Percentiles rank a stretch among this genome's conserved stretches.
phyloP scores from a whole-genome alignment of 2,329 filamentous ascomycete genomes.

The Diaporthe longicolla region DNA sequence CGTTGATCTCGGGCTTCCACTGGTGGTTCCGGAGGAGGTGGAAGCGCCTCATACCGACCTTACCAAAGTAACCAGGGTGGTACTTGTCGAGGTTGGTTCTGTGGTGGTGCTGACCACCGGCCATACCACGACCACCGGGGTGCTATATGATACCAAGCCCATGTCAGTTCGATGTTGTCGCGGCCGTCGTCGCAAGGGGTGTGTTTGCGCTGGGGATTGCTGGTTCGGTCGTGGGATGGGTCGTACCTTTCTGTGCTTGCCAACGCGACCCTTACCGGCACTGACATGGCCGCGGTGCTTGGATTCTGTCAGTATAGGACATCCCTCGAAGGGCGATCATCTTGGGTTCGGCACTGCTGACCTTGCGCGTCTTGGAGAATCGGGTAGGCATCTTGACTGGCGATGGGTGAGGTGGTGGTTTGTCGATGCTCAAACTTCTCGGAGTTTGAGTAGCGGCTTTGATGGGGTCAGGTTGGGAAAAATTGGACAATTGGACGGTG shows the following conservation, averaged over 20 bases:
- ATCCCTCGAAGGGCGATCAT: neutral
- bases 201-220: neutral
- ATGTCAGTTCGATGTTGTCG: slow-evolving; percentile 2
- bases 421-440: slow-evolving; percentile 41
- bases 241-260: slow-evolving; percentile 91
- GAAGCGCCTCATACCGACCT: slow-evolving; percentile 96
- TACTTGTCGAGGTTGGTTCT: slow-evolving; percentile 88
- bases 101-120: slow-evolving; percentile 99
- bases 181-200: neutral
- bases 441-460: slow-evolving; percentile 27
- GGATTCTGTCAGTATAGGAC: slow-evolving; percentile 50
- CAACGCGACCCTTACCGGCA: slow-evolving; percentile 97
- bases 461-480: slow-evolving; percentile 35
- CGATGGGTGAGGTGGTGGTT: slow-evolving; percentile 41
- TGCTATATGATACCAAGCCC: slow-evolving; percentile 54
- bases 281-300: slow-evolving; percentile 95
- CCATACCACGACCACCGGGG: slow-evolving; percentile 85
- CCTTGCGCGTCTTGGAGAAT: slow-evolving; percentile 81
- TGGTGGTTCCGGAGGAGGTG: slow-evolving; percentile 95
- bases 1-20: slow-evolving; percentile 99
- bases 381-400: slow-evolving; percentile 71
- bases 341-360: slow-evolving; percentile 27
- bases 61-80: slow-evolving; percentile 99
- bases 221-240: slow-evolving; percentile 10
- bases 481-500: slow-evolving; percentile 14